Evolutionary conservation across 306 rosid genomes (phyloP), one percentile per base, ranked within the genome.

Genomic region (Echinosophora koreensis): DNA sequence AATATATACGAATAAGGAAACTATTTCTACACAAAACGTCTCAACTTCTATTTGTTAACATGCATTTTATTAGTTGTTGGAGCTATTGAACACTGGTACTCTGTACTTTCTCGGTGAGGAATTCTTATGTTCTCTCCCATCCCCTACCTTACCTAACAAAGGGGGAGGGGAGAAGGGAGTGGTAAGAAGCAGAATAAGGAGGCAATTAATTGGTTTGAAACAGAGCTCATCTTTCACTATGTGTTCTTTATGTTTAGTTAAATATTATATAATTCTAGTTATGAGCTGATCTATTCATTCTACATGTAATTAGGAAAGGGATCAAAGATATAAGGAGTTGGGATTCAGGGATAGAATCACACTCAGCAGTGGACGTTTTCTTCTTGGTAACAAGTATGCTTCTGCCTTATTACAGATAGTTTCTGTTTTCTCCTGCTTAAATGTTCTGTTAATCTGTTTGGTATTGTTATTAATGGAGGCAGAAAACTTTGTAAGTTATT

Each of bases 271-370:
- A 18, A 47, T 65, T 55, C 50, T 16, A 30, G 77, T 68, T 63
- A 13, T 82, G 17, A 58, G 60, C 77, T 79, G 61, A 63, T 51
- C 39, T 15, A 35, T 69, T 69, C 78, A 28, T 51, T 76, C 61
- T 70, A 12, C 42, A 47, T 82, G 34, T 71, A 46, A 57, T 47
- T 79, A 95, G 99, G 99, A 95, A 91, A 91, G 88, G 87, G 99
- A 95, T 88, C 99, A 92, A 83, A 89, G 99, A 85, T 92, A 92
- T 90, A 95, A 91, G 84, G 99, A 95, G 73, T 82, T 95, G 87
- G 99, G 98, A 62, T 86, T 95, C 89, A 87, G 99, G 85, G 99
- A 95, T 82, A 84, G 97, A 91, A 92, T 95, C 89, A 95, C 99
- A 2, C 98, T 95, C 66, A 95, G 99, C 91, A 95, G 99, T 69